phyloP scores from a whole-genome alignment of 306 rosid genomes.

The Lupinus albus region DNA sequence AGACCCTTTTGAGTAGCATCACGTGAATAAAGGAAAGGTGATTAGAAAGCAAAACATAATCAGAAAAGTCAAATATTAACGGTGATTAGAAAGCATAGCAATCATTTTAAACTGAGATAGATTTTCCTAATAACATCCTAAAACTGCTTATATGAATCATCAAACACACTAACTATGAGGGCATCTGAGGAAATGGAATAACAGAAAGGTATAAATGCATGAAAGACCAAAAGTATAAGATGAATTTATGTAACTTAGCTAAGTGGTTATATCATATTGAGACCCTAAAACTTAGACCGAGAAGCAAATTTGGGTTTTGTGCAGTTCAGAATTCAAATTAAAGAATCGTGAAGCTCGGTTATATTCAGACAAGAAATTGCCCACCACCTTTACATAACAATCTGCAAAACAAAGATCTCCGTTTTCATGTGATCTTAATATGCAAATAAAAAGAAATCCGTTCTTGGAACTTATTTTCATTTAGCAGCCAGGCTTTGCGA shows the following conservation, averaged over 20 bases:
- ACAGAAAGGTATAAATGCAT: conserved; percentile 17
- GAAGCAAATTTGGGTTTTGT: background rate
- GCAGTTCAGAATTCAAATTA: background rate
- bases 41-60: background rate
- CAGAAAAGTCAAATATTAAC: background rate
- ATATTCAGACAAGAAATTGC: conserved; percentile 12
- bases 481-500: background rate
- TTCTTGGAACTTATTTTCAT: background rate
- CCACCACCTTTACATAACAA: background rate
- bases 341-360: background rate
- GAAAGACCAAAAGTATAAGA: conserved; percentile 1
- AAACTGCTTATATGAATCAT: conserved; percentile 9
- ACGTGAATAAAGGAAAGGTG: no score
- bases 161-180: background rate
- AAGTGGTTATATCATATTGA: conserved; percentile 4
- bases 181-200: no score
- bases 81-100: conserved; percentile 10
- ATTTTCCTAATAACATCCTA: conserved; percentile 7
- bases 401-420: background rate
- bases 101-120: conserved; percentile 2
- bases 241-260: conserved; percentile 5
- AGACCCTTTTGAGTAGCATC: no score
- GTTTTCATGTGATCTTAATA: background rate
- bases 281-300: background rate
- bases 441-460: background rate